Evolutionary conservation across 306 rosid species (phyloP), one percentile per base, ranked within the genome.

Genomic region (Cucumis cinereus): DNA sequence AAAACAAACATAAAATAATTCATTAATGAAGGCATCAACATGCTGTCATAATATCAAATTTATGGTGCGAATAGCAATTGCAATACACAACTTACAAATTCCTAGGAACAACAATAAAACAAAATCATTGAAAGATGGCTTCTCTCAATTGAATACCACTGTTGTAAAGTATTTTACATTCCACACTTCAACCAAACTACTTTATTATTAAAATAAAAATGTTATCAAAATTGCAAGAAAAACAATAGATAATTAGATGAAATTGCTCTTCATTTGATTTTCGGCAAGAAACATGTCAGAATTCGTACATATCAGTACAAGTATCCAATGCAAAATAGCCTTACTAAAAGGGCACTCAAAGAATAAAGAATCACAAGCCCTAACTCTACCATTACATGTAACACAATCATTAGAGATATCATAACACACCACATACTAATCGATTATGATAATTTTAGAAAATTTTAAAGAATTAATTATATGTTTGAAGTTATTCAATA

Each of bases 71-170:
- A 40, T 66, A 40, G 12, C 30, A 66, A 38, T 40, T 66, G 10
- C 28, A 83, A 71, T 17, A 19, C 71, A 63, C 62, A 28, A 50
- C 56, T 36, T 64, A 72, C 73, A 67, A 81, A 24, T 61, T 76
- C 67, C 54, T 10, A 59, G 75, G 38, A 72, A 33, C 59, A 87
- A 80, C 57, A 53, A 61, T 67, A 79, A 60, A 79, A 79, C 87
- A 84, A 66, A 79, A 86, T 81, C 76, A 88, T 90, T 74, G 54
- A 74, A 77, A 85, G 55, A 52, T 52, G 56, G 56, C 56, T 54
- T 54, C 10, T 54, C 24, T 54, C 24, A 19, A 8, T 7, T 54
- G 24, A 54, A 54, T 19, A 54, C 58, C 23, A 19, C 7, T 54
- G n/a, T 54, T 54, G n/a, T 17, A 19, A 54, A 54, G 58, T 54